Evolutionary conservation across 164 flowering plant genomes (phyloP).

Genomic region (Warburgia ugandensis): DNA sequence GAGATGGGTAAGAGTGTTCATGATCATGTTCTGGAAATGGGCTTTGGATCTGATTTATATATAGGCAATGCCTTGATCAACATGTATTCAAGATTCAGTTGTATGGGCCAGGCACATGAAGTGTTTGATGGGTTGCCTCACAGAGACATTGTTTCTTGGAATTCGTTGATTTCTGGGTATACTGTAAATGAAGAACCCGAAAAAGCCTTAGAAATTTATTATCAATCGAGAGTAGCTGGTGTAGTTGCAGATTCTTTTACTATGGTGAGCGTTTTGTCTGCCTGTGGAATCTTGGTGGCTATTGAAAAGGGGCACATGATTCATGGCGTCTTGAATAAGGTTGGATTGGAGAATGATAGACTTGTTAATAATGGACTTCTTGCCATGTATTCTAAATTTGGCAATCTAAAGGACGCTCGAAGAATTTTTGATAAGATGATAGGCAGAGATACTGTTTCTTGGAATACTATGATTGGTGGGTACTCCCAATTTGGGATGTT

Average conservation of each 20-base stretch:
- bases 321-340: conserved; percentile 27
- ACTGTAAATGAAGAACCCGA: conserved; percentile 22
- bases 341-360: conserved; percentile 22
- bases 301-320: conserved; percentile 21
- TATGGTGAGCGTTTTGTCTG: conserved; percentile 26
- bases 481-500: conserved; percentile 22
- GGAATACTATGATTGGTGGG: conserved; percentile 40
- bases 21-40: conserved; percentile 29
- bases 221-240: conserved; percentile 11
- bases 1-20: conserved; percentile 33
- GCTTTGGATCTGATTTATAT: conserved; percentile 42
- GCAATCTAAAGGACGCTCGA: conserved; percentile 14
- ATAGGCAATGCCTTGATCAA: conserved; percentile 42
- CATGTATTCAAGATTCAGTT: conserved; percentile 30
- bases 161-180: conserved; percentile 40
- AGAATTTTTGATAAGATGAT: conserved; percentile 27
- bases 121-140: conserved; percentile 42
- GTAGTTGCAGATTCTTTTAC: conserved; percentile 30
- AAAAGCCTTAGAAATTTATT: conserved; percentile 25
- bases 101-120: conserved; percentile 22
- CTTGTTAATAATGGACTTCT: conserved; percentile 33
- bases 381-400: conserved; percentile 34
- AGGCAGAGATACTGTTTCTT: conserved; percentile 29
- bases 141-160: conserved; percentile 41
- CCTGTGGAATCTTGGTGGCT: conserved; percentile 24